These are phyloP conservation scores for Anthracocystis walkeri DNA, from an alignment of 1,284 basidiomycete genomes.

Conservation along the genomic window DNA sequence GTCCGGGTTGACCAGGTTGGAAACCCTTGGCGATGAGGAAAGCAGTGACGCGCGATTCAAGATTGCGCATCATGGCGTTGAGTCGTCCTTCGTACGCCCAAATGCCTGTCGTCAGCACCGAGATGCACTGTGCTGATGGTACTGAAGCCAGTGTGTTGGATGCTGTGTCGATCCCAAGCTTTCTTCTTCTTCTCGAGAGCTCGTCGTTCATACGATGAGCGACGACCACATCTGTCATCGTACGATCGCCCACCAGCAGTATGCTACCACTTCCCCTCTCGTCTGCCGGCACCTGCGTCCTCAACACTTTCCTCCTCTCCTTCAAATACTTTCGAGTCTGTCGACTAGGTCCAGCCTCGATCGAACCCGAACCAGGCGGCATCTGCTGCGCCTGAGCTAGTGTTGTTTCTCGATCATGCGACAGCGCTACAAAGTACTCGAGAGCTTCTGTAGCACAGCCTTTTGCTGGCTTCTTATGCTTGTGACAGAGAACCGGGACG, in stretches of 20 bases:
- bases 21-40: constrained; percentile 39
- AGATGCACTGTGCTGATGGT: constrained; percentile 48
- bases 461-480: constrained; percentile 77
- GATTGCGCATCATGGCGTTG: constrained; percentile 63
- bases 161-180: constrained; percentile 45
- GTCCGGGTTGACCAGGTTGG: constrained; percentile 43
- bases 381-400: constrained; percentile 62
- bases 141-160: constrained; percentile 8
- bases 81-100: constrained; percentile 66
- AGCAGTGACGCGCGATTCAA: constrained; percentile 56
- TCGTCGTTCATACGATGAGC: constrained; percentile 76
- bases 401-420: constrained; percentile 52
- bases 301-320: constrained; percentile 29
- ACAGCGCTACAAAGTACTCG: constrained; percentile 73
- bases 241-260: constrained; percentile 86
- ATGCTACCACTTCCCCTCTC: constrained; percentile 72
- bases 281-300: constrained; percentile 74
- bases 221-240: constrained; percentile 90
- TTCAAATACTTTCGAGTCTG: constrained; percentile 24
- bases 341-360: constrained; percentile 40
- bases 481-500: constrained; percentile 85
- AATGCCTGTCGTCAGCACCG: constrained; percentile 67
- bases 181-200: constrained; percentile 35
- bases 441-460: constrained; percentile 78
- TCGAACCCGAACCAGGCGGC: constrained; percentile 22